Evolutionary conservation across 108 stramenopile species (phyloP), one percentile per base, ranked within the genome.

Genomic region (Schizochytrium sp.): DNA sequence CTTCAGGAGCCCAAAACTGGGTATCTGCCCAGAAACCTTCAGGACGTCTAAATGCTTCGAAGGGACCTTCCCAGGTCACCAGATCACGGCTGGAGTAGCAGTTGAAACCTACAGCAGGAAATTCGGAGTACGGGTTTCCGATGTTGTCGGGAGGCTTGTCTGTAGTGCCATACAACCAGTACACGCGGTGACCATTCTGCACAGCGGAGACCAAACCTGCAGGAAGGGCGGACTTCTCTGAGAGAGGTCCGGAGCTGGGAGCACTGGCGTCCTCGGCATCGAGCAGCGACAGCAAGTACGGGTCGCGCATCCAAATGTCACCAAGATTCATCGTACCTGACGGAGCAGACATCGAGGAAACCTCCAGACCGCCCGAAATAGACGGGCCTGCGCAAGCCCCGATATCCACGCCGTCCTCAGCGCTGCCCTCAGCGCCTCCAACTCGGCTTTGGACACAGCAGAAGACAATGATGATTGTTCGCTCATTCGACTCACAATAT

Each of bases 231-330:
- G 40, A 38, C 64, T 15, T 69, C 42, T 44, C 28, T n/a, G 53
- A 47, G 17, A 83, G 53, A 17, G 76, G 76, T 47, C 53, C 50
- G 15, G 76, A 55, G 50, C 53, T 38, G 3, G 50, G 50, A n/a
- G 76, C 53, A n/a, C 47, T 13, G 10, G 47, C 50, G 76, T 83
- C 76, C 53, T 83, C 53, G 47, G 28, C 53, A 40, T 83, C 76
- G 8, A 47, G 76, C 8, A 55, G 17, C 17, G 76, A 83, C 45
- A 83, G 50, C 76, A 83, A 40, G 47, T 19, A 83, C 15, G 76
- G 76, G 76, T 83, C 76, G 45, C 76, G 76, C 76, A 83, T 72
- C 72, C 72, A 72, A 15, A 72, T 13, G 28, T 38, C 72, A 41
- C 42, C 19, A 28, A 72, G 72, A 17, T n/a, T 17, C 59, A 60